Evolutionary conservation across 306 rosid species (phyloP), one percentile per base, ranked within the genome.

Genomic region (Gillenia trifoliata): DNA sequence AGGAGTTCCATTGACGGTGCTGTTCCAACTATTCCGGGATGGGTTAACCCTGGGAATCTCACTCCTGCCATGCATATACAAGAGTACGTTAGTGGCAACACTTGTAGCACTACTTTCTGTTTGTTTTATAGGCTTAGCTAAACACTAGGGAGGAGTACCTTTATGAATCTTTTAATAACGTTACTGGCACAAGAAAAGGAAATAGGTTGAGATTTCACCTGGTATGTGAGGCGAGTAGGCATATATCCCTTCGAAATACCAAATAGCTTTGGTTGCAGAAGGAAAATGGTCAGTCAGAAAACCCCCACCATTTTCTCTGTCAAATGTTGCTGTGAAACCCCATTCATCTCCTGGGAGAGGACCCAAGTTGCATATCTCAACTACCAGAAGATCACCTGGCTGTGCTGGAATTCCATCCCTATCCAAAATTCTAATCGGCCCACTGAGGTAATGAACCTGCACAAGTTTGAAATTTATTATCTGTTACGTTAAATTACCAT

Each of bases 191-290:
- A 28, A 16, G n/a, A 65, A 52, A 64, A n/a, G 71, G 52, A 55
- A 23, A 30, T 15, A 40, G 60, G 63, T 74, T 54, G 50, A 75
- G 77, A 60, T 64, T 52, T 82, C 57, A 94, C 98, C 98, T 82
- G 95, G 96, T 71, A 94, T 94, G 68, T 94, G 97, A 85, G 97
- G 96, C 1, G 98, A 94, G 87, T 88, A 74, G 33, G 97, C 95
- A 78, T 87, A 91, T 66, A 91, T 94, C 64, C 97, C 96, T 83
- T 94, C 91, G 75, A 94, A 91, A 79, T 91, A 91, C 98, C 98
- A 91, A 15, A 91, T 88, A 66, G 93, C 91, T 80, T 90, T 91
- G 63, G 98, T 87, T 52, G 98, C 97, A 34, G 74, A 47, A 71
- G 98, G 96, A 81, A 94, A 94, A 84, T 90, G 97, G 69, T 84